phyloP scores from a whole-genome alignment of 768 basidiomycete species.

The Suillus subalutaceus region DNA sequence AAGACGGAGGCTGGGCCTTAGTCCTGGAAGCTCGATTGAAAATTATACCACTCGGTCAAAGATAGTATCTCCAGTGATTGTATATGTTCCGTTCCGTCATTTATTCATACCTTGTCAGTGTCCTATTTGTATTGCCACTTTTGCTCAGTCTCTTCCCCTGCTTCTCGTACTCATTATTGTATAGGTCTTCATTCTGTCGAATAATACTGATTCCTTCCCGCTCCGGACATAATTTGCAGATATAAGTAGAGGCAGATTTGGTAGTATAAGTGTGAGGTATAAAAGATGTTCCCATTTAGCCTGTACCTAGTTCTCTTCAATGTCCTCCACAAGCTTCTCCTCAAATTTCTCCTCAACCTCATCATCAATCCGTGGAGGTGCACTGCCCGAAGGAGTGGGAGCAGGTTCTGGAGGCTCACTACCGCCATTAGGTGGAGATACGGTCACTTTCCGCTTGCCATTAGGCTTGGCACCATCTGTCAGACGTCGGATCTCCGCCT shows the following conservation, averaged over 20 bases:
- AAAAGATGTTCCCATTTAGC: constrained; percentile 18
- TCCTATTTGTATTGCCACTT: constrained; percentile 38
- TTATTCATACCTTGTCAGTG: constrained; percentile 41
- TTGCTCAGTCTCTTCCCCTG: constrained; percentile 35
- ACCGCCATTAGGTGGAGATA: constrained; percentile 40
- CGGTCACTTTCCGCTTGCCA: constrained; percentile 25
- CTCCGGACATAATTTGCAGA: constrained; percentile 19
- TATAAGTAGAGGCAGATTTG: constrained; percentile 24
- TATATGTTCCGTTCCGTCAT: constrained; percentile 34
- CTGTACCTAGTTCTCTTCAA: constrained; percentile 21
- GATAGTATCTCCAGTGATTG: constrained; percentile 29
- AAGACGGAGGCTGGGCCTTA: constrained; percentile 61
- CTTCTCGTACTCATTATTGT: constrained; percentile 36
- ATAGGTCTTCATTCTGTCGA: constrained; percentile 34
- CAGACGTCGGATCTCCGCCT: constrained; percentile 71
- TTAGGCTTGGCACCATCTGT: constrained; percentile 43
- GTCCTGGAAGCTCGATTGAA: constrained; percentile 19
- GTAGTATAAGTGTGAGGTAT: constrained; percentile 20
- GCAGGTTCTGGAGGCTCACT: constrained; percentile 46
- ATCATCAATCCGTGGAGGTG: constrained; percentile 33
- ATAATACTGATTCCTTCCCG: constrained; percentile 28
- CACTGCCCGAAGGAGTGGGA: constrained; percentile 33
- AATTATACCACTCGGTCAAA: constrained; percentile 26
- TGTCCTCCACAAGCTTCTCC: constrained; percentile 22
- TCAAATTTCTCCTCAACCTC: constrained; percentile 49